Conservation (phyloP, 441 rosid species). For the Hypseocharis bilobata region DNA sequence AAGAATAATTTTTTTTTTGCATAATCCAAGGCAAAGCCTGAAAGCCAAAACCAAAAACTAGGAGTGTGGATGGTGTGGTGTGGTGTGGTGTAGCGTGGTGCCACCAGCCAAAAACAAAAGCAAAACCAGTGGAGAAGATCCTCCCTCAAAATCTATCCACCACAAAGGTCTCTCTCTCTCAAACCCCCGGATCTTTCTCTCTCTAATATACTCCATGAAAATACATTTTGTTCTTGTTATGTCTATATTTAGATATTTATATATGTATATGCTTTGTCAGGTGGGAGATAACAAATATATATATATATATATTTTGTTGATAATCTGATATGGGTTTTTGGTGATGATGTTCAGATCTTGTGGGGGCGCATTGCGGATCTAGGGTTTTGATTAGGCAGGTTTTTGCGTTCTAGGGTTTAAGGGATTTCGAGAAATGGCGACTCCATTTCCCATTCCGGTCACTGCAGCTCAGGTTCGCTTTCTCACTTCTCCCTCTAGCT, state of each 20-base stretch:
- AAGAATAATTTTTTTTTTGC: too few relatives aligned
- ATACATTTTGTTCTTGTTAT: neutral
- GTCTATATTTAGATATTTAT: neutral
- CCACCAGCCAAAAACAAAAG: neutral
- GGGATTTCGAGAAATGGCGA: conserved; percentile 34
- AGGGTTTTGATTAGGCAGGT: conserved; percentile 18
- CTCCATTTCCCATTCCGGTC: conserved; percentile 46
- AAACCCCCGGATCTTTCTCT: neutral
- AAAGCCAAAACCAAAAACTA: too few relatives aligned
- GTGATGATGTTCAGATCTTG: conserved; percentile 33
- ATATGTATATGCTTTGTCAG: neutral
- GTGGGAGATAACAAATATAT: neutral
- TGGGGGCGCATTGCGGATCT: conserved; percentile 19
- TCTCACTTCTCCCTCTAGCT: neutral
- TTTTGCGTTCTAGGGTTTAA: conserved; percentile 19
- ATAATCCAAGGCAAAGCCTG: too few relatives aligned
- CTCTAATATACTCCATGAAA: neutral
- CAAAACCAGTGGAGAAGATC: conserved; percentile 28
- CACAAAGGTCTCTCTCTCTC: neutral
- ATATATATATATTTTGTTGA: neutral
- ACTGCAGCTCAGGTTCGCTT: conserved; percentile 52
- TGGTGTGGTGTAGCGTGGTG: neutral
- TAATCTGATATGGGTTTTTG: conserved; percentile 4
- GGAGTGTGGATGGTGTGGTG: too few relatives aligned
- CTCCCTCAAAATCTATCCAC: conserved; percentile 28